These are phyloP conservation scores for Rhodofomes roseus DNA, from an alignment of 1,284 basidiomycete species.

Conservation along the genomic window DNA sequence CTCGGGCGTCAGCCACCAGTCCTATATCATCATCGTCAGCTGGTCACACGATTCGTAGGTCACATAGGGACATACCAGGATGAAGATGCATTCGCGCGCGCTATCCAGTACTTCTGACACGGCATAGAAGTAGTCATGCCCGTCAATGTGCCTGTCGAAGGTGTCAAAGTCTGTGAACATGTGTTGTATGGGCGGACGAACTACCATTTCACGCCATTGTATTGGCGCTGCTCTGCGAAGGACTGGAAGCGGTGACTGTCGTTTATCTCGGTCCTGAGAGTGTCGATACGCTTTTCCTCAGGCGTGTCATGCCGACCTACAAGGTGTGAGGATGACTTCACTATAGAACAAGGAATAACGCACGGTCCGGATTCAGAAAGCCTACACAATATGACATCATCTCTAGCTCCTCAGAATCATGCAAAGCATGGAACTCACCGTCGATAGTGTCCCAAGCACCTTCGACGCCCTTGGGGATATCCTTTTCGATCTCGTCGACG, in stretches of 20 bases:
- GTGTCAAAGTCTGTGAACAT: not conserved
- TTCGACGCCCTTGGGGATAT: not conserved
- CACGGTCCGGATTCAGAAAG: conserved; percentile 55
- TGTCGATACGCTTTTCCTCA: conserved; percentile 64
- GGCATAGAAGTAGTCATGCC: conserved; percentile 93
- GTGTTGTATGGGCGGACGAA: not conserved
- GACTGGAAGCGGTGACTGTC: conserved; percentile 79
- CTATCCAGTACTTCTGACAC: conserved; percentile 84
- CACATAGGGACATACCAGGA: conserved; percentile 41
- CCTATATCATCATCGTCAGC: conserved; percentile 34
- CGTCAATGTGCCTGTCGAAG: conserved; percentile 75
- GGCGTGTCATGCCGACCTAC: conserved; percentile 75
- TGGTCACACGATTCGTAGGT: not conserved
- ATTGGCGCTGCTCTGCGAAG: conserved; percentile 69
- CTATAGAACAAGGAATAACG: conserved; percentile 18
- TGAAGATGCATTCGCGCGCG: conserved; percentile 76
- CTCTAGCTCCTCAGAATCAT: not conserved
- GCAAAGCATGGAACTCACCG: not conserved
- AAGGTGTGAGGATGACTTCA: too few species aligned
- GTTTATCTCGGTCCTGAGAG: conserved; percentile 67
- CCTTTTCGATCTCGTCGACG: not conserved
- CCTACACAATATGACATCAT: conserved; percentile 34
- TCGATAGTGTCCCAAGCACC: not conserved
- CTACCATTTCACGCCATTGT: conserved; percentile 87
- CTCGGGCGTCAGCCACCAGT: conserved; percentile 93